A percentile compares a stretch with the other conserved stretches of the same genome.
Conservation (phyloP, 106 monocot genomes). For the Posidonia australis region DNA sequence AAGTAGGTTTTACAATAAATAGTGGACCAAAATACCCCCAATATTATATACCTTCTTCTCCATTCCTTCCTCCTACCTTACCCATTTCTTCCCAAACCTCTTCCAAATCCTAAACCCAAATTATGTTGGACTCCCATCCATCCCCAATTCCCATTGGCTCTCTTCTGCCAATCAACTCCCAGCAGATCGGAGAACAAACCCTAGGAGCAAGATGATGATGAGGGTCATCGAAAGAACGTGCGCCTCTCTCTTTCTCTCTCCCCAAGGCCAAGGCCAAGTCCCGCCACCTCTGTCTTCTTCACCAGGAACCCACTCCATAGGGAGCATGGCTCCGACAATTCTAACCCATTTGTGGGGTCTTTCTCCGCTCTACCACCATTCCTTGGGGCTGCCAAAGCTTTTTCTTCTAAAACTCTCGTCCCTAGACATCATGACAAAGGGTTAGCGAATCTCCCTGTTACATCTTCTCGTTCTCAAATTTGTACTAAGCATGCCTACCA, state of each 20-base stretch:
- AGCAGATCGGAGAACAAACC: background rate
- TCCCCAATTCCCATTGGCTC: no score
- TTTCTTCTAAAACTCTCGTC: slow-evolving; percentile 37
- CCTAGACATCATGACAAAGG: slow-evolving; percentile 26
- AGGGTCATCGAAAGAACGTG: slow-evolving; percentile 26
- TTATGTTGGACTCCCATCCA: no score
- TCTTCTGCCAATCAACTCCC: background rate
- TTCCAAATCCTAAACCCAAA: no score
- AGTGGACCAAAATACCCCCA: no score
- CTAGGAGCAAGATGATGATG: slow-evolving; percentile 18
- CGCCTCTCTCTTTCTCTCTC: slow-evolving; percentile 21
- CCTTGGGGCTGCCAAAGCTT: slow-evolving; percentile 21
- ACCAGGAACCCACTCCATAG: slow-evolving; percentile 16
- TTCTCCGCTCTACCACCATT: slow-evolving; percentile 4
- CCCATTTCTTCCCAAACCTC: no score
- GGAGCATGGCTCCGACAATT: slow-evolving; percentile 3
- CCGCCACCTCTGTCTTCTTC: slow-evolving; percentile 6
- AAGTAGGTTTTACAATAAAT: no score
- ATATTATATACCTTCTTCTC: no score
- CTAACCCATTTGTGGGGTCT: background rate
- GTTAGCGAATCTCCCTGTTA: slow-evolving; percentile 28
- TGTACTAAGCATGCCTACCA: slow-evolving; percentile 63
- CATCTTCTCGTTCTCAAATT: slow-evolving; percentile 70
- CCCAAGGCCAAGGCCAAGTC: slow-evolving; percentile 11
- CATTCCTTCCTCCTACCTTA: no score